Base-by-base conservation (phyloP, 441 rosid species). In the Jatropha multifida region DNA sequence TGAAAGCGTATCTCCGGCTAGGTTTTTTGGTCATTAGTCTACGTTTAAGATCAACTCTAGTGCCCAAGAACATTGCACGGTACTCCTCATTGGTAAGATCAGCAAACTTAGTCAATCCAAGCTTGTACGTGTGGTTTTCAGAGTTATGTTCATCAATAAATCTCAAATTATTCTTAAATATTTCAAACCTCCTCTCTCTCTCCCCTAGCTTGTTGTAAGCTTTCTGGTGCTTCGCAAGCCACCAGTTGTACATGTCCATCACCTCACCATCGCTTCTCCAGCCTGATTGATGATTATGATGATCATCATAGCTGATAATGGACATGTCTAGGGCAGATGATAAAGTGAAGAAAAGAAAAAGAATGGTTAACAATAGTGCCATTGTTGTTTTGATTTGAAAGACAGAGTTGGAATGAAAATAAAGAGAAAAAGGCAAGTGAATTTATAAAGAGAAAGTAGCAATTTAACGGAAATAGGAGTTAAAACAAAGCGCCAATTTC, bases 71-170 rank as follows among this genome's bases (percentile, higher is more conserved):
- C 71, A 52, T 80, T 73, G 88, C 78, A 68, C 94, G 90, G 83
- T 88, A 94, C 88, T 94, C 97, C 32, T 89, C 93, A 68, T 94
- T 92, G 74, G 94, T 90, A 72, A 94, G 83, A 79, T 94, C 95
- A n/a, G 95, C 94, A 69, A 90, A 94, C 78, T 85, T 86, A 85
- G 80, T 94, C 81, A 92, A 74, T 61, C 97, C 94, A 55, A 94
- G 83, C 74, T 69, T 86, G 69, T 84, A 92, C 56, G 83, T 83
- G 68, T 71, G 89, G 79, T 85, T 85, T 72, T 72, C 72, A 12
- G 75, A 81, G 85, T 89, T 90, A 67, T 91, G 94, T 68, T 91
- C 89, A 44, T 94, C 95, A 48, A 92, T 85, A 78, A 86, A 94
- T 78, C 87, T 80, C 68, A 90, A 84, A 69, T 92, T 94, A 42